Evolutionary conservation across 768 basidiomycete genomes (phyloP), one percentile per base, ranked within the genome.

Genomic region (Mycena venus): DNA sequence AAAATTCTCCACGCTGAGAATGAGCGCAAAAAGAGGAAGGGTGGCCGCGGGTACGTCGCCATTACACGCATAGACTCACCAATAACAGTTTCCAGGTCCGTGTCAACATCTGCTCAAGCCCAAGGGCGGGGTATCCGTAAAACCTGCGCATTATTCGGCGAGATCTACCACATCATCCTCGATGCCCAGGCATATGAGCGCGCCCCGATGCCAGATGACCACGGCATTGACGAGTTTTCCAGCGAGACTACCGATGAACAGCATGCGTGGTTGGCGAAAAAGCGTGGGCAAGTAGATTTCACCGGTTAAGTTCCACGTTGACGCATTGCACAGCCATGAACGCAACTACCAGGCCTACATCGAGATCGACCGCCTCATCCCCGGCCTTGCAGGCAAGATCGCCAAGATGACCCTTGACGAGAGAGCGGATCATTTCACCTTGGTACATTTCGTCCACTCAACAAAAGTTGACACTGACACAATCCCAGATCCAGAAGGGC

Each of bases 131-230:
- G 69, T 0, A 42, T 70, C 9, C 47, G 51, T 11, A 63, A 49
- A 36, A 15, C 56, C 4, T 60, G 60, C 9, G 38, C 72, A 31
- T 34, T 67, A 19, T 73, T 73, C 32, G 72, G 67, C 11, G 67
- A 73, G 32, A 23, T 68, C 40, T 5, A 23, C 27, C 25, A 27
- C 38, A 68, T 73, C 36, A 32, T 73, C 23, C 38, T 14, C 1
- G 36, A 63, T 17, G 72, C 65, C 49, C 23, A 40, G 17, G 67
- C 36, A 8, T 67, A 68, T 29, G 53, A 29, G 15, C 6, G 17
- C 27, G 58, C 21, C 73, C 73, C 2, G n/a, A 34, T 11, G 21
- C 38, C 21, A n/a, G 73, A 74, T 21, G 67, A 51, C 15, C 38
- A 63, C 31, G 53, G 32, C 34, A 53, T 49, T 10, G 51, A 61